Base-by-base conservation (phyloP, 208 protist species). In the Polymyxa betae region DNA sequence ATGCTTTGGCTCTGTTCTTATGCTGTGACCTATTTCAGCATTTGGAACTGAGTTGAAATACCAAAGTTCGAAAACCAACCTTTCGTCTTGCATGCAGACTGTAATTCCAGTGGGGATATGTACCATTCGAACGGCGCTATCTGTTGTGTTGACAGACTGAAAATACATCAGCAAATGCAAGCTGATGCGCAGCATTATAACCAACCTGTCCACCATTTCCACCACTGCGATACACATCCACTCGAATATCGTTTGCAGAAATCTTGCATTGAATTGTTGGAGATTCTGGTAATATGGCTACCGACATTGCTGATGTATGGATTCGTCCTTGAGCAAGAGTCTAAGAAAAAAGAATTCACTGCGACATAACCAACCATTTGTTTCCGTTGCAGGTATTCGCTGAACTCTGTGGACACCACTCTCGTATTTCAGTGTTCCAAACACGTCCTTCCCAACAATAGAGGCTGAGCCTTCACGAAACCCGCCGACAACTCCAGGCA, bases 21-120 rank as follows among this genome's bases (percentile, higher is more conserved):
- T 89, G 88, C 88, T 89, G 88, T 20, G 88, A 89, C 52, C 88
- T 54, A 32, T 72, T 35, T 32, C 32, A 5, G 5, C 1, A 32
- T 77, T 16, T 40, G 16, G 35, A 43, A 35, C 12, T 43, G 16
- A 35, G 29, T 38, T 89, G 88, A 60, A 89, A 5, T 1, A 29
- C 10, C 44, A 77, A n/a, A 32, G 16, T 72, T 72, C n/a, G 5
- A 32, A 77, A 12, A 89, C n/a, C 72, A 72, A 89, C 88, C 52
- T 38, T 29, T 54, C 52, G 77, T 89, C 88, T 68, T 89, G 88
- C 88, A 89, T 89, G 88, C 88, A 89, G 5, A 89, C 88, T 41
- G 52, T 40, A 32, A 89, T 43, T 12, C 88, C 88, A 77, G 88
- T 89, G 5, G 88, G 88, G 16, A 89, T 89, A 32, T 89, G 88